phyloP scores from a whole-genome alignment of 345 rosid genomes.

The Gossypium turneri region DNA sequence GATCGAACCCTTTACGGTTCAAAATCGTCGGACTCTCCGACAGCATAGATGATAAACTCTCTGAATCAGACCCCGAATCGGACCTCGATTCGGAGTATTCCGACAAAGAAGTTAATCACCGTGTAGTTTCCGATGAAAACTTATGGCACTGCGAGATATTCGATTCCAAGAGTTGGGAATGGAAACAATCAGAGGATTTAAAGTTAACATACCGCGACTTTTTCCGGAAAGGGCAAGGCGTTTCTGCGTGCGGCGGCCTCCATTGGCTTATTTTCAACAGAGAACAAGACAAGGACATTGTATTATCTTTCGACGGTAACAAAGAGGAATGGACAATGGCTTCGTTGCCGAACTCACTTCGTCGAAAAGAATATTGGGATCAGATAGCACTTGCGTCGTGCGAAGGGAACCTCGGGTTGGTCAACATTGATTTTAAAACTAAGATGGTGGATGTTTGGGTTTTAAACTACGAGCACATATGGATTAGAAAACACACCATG shows the following conservation, averaged over 20 bases:
- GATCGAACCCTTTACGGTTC: constrained; percentile 22
- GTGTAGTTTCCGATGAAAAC: not conserved
- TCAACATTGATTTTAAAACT: not conserved
- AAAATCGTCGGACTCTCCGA: constrained; percentile 8
- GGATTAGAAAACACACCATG: not conserved
- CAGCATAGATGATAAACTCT: too few relatives aligned
- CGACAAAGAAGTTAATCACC: constrained; percentile 7
- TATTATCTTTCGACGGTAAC: not conserved
- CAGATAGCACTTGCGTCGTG: not conserved
- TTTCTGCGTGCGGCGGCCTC: not conserved
- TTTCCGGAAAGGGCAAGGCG: not conserved
- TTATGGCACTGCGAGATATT: not conserved
- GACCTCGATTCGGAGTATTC: not conserved
- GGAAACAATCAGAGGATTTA: not conserved
- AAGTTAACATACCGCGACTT: not conserved
- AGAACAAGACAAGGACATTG: not conserved
- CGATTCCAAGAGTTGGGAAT: constrained; percentile 8
- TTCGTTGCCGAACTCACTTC: not conserved
- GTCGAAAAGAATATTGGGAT: not conserved
- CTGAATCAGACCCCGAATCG: too few relatives aligned
- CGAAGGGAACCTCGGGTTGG: not conserved
- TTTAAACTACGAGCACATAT: not conserved
- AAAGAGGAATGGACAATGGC: not conserved
- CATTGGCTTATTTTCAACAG: not conserved
- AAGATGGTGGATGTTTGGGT: not conserved